These are phyloP conservation scores for Botryotinia calthae DNA, from an alignment of 2,329 filamentous ascomycete species.

Conservation along the genomic window DNA sequence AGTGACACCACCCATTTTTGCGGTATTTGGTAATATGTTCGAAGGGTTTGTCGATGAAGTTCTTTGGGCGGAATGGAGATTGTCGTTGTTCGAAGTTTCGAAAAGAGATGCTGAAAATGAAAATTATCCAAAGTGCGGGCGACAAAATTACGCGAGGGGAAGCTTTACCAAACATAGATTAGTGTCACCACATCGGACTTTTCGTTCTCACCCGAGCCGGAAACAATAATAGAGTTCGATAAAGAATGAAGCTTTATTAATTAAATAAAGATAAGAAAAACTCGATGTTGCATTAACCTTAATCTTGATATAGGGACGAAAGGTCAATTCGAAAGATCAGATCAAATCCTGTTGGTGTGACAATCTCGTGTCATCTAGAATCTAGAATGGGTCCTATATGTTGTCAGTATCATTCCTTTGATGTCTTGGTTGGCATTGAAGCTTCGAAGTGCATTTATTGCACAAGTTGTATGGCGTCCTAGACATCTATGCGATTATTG, in stretches of 20 bases:
- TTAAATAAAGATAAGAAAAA: too few species aligned
- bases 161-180: neutral
- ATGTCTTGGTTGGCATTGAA: neutral
- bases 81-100: slow-evolving; percentile 18
- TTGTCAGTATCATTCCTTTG: neutral
- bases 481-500: neutral
- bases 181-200: neutral
- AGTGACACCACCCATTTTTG: slow-evolving; percentile 77
- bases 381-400: neutral
- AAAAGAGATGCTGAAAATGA: slow-evolving; percentile 1
- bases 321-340: neutral
- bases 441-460: neutral
- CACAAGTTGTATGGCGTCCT: neutral
- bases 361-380: neutral
- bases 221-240: neutral
- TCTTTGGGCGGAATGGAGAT: slow-evolving; percentile 19
- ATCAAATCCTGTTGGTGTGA: too few species aligned
- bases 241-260: neutral
- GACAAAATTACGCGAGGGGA: slow-evolving; percentile 10
- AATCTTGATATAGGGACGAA: neutral
- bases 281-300: neutral
- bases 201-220: neutral
- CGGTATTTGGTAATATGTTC: slow-evolving; percentile 44
- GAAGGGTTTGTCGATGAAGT: slow-evolving; percentile 27
- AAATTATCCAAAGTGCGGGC: slow-evolving; percentile 15